phyloP scores from a whole-genome alignment of 1,284 basidiomycete species.

The Grifola frondosa region DNA sequence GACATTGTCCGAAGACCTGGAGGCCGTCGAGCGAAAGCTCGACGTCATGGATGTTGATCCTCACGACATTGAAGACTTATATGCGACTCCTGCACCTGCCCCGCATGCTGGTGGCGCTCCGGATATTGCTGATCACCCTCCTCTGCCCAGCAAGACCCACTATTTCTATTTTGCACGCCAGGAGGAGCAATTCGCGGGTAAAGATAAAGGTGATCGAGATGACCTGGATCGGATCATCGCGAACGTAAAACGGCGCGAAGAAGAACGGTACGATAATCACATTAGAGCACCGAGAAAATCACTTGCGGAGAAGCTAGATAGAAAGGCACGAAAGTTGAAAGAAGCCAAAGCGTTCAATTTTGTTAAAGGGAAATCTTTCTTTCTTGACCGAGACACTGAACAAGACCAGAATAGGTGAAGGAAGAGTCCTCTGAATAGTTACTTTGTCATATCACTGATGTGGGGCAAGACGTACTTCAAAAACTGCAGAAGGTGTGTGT shows the following conservation, averaged over 20 bases:
- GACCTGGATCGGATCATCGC: constrained; percentile 8
- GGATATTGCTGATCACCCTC: background rate
- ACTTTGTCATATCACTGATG: background rate
- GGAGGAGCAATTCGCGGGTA: constrained; percentile 1
- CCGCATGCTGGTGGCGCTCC: background rate
- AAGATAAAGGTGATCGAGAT: constrained; percentile 2
- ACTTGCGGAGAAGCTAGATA: background rate
- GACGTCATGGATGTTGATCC: constrained; percentile 10
- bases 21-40: constrained; percentile 9
- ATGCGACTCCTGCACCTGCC: constrained; percentile 14
- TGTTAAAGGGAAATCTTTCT: background rate
- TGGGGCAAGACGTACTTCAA: no score
- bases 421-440: background rate
- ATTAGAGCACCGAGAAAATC: background rate
- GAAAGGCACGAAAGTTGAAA: background rate
- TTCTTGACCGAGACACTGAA: background rate
- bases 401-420: background rate
- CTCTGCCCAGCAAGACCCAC: background rate
- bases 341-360: background rate
- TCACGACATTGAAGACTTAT: constrained; percentile 15
- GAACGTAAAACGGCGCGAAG: constrained; percentile 1
- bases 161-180: constrained; percentile 7
- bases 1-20: constrained; percentile 3
- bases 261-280: background rate
- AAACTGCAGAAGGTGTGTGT: no score